Conservation (phyloP, 129 eudicot species). For the Mikania micrantha region DNA sequence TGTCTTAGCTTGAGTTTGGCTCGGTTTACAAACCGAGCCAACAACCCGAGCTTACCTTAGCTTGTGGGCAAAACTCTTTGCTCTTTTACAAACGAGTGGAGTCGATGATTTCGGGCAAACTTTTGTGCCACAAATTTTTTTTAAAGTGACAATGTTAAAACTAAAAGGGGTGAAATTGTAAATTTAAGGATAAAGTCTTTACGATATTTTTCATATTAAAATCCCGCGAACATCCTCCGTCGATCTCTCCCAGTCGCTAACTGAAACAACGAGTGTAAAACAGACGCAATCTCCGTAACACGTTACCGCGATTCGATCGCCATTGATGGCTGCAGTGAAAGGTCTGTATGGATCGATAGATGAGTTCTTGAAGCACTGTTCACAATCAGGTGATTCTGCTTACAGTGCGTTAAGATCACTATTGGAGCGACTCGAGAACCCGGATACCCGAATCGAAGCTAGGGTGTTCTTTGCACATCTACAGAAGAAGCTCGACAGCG, state of each 20-base stretch:
- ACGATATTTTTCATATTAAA: neutral
- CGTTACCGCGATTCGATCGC: neutral
- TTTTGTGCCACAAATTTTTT: no score
- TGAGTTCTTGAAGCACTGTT: conserved; percentile 61
- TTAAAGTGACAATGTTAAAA: no score
- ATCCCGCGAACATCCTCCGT: conserved; percentile 11
- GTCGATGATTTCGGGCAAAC: no score
- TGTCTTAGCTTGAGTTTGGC: no score
- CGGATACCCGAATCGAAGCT: conserved; percentile 63
- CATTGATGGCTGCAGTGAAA: conserved; percentile 31
- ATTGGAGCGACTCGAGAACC: conserved; percentile 81
- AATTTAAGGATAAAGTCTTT: neutral
- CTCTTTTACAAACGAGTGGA: no score
- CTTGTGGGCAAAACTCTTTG: no score
- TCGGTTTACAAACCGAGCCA: no score
- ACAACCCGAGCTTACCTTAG: no score
- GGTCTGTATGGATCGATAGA: conserved; percentile 50
- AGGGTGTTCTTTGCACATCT: conserved; percentile 79
- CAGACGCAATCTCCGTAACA: conserved; percentile 7
- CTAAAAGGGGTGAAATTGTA: neutral
- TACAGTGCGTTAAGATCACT: conserved; percentile 77
- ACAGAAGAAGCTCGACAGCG: conserved; percentile 47
- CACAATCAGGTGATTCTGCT: conserved; percentile 82
- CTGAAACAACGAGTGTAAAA: neutral
- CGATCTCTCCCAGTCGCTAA: neutral